A percentile compares a stretch with the other conserved stretches of the same genome.
Conservation (phyloP, 352 stramenopile species). For the Elongisporangium senticosum region DNA sequence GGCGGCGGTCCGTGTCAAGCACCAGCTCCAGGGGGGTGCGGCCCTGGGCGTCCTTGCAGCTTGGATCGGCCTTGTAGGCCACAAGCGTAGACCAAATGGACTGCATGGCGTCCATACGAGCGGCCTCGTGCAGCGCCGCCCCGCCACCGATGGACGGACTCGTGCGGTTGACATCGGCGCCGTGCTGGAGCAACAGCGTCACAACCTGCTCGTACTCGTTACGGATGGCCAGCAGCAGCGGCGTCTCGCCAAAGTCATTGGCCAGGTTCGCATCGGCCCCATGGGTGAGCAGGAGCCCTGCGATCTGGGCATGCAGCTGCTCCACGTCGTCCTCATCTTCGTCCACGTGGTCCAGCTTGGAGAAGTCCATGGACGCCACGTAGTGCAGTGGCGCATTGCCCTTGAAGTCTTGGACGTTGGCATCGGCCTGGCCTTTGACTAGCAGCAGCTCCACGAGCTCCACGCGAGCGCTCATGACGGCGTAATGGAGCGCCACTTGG, state of each 20-base stretch:
- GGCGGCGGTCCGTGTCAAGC: not conserved
- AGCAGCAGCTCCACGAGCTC: slow-evolving; percentile 19
- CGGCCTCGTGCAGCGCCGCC: not conserved
- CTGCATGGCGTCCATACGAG: not conserved
- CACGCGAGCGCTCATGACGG: slow-evolving; percentile 18
- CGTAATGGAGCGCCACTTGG: slow-evolving; percentile 17
- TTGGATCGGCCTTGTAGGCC: not conserved
- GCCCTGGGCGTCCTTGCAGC: slow-evolving; percentile 11
- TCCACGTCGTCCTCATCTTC: slow-evolving; percentile 1
- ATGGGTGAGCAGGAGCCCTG: not conserved
- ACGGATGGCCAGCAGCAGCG: slow-evolving; percentile 6
- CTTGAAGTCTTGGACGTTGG: slow-evolving; percentile 18
- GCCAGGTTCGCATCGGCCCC: slow-evolving; percentile 7
- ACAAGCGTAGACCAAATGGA: slow-evolving; percentile 12
- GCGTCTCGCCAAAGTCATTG: slow-evolving; percentile 27
- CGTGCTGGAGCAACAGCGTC: slow-evolving; percentile 4
- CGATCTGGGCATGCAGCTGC: slow-evolving; percentile 5
- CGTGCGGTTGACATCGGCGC: not conserved
- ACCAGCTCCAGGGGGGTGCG: slow-evolving; percentile 27
- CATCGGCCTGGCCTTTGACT: slow-evolving; percentile 18
- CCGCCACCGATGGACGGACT: not conserved
- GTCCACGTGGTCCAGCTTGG: slow-evolving; percentile 18
- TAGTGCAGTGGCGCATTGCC: slow-evolving; percentile 21
- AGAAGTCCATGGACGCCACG: slow-evolving; percentile 17
- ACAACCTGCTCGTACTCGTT: not conserved